Conservation (phyloP, 352 stramenopile genomes). For the Globisporangium emineosum region DNA sequence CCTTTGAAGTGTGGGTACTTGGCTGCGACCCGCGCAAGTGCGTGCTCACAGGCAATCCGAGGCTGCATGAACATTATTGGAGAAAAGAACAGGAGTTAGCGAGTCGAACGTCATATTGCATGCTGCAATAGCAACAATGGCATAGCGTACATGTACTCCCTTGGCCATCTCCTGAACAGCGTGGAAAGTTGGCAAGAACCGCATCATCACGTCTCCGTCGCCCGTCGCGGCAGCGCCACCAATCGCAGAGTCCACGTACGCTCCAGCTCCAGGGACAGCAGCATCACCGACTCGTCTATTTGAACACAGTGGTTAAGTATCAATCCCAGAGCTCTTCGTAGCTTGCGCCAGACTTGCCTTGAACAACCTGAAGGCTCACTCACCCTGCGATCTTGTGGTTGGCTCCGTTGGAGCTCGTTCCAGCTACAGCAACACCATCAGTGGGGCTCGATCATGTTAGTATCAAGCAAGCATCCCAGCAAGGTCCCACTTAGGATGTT, state of each 20-base stretch:
- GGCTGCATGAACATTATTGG: slow-evolving; percentile 52
- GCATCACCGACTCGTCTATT: slow-evolving; percentile 85
- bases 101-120: not conserved
- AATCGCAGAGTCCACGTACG: slow-evolving; percentile 81
- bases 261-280: slow-evolving; percentile 77
- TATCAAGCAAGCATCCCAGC: not conserved
- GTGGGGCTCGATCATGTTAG: not conserved
- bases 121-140: not conserved
- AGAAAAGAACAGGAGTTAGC: not conserved
- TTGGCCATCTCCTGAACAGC: slow-evolving; percentile 79
- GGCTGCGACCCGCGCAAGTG: slow-evolving; percentile 46
- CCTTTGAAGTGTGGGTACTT: slow-evolving; percentile 66
- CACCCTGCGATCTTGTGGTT: slow-evolving; percentile 88
- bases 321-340: not conserved
- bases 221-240: slow-evolving; percentile 84
- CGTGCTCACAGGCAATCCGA: slow-evolving; percentile 50
- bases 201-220: slow-evolving; percentile 92
- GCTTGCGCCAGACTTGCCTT: not conserved
- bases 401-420: slow-evolving; percentile 88
- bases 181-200: slow-evolving; percentile 84
- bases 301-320: not conserved
- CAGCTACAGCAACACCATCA: slow-evolving; percentile 33
- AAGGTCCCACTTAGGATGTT: not conserved
- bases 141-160: slow-evolving; percentile 56
- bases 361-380: not conserved